phyloP scores from a whole-genome alignment of 2,329 filamentous ascomycete species.

The Phyllosticta paracitricarpa region DNA sequence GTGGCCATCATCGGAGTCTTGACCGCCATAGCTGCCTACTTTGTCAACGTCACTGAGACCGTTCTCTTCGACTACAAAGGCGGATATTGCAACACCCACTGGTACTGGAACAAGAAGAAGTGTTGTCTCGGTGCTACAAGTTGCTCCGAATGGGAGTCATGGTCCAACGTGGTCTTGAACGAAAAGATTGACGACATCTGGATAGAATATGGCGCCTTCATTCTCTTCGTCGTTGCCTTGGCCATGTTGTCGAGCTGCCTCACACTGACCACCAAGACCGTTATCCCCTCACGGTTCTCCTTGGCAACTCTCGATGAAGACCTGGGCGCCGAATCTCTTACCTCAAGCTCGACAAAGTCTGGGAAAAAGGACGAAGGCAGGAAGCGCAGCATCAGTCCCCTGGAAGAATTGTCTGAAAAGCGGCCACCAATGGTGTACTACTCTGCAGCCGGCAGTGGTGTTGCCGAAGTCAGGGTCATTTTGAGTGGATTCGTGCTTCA shows the following conservation, averaged over 20 bases:
- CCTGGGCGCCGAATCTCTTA: conserved; percentile 52
- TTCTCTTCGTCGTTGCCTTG: conserved; percentile 60
- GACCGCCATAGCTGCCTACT: conserved; percentile 77
- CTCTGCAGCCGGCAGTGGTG: conserved; percentile 88
- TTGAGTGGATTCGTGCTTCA: conserved; percentile 96
- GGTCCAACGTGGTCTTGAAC: conserved; percentile 51
- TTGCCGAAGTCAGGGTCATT: conserved; percentile 94
- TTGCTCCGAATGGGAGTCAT: conserved; percentile 53
- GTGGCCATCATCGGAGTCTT: conserved; percentile 82
- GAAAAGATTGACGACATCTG: conserved; percentile 41
- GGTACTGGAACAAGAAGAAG: conserved; percentile 62
- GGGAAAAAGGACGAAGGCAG: conserved; percentile 35
- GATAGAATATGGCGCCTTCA: conserved; percentile 70
- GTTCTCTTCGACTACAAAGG: conserved; percentile 84
- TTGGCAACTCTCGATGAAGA: conserved; percentile 90
- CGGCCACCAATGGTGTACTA: conserved; percentile 81
- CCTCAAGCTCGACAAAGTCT: conserved; percentile 25
- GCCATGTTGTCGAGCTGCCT: conserved; percentile 65
- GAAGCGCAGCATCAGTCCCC: conserved; percentile 32
- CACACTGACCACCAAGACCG: conserved; percentile 84
- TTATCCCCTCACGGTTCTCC: conserved; percentile 79
- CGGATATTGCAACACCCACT: conserved; percentile 64
- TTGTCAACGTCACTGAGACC: conserved; percentile 78
- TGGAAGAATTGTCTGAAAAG: conserved; percentile 27
- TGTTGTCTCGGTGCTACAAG: conserved; percentile 49